These are phyloP conservation scores for Claviceps sp. DNA, from an alignment of 2,329 filamentous ascomycete species.

Conservation along the genomic window DNA sequence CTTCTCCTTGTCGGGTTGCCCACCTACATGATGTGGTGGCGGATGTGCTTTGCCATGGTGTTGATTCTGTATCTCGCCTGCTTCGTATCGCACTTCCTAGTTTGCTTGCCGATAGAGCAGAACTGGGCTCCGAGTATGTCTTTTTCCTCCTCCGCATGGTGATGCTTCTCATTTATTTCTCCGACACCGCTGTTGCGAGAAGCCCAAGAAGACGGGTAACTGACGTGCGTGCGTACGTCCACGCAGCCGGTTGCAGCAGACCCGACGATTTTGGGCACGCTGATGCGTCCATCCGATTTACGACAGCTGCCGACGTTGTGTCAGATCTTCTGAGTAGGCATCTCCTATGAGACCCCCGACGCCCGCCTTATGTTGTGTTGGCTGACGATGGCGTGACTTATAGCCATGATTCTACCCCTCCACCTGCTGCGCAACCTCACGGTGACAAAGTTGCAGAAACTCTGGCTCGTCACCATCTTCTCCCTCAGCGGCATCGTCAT, in stretches of 20 bases:
- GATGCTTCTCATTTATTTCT: background rate
- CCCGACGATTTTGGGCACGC: background rate
- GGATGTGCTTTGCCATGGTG: background rate
- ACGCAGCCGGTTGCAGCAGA: background rate
- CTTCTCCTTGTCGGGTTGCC: background rate
- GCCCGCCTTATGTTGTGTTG: background rate
- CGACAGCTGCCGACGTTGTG: background rate
- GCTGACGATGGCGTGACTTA: background rate
- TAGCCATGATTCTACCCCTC: background rate
- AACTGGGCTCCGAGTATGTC: background rate
- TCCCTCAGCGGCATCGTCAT: background rate
- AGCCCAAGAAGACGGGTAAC: background rate
- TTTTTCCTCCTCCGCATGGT: background rate
- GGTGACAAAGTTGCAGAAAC: background rate
- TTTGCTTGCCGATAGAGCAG: background rate
- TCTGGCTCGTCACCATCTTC: background rate
- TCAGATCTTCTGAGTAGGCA: background rate
- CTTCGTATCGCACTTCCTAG: background rate
- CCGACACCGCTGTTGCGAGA: background rate
- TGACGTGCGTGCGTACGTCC: background rate
- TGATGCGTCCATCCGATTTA: background rate
- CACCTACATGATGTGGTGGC: background rate
- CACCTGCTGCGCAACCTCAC: background rate
- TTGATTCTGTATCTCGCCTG: background rate
- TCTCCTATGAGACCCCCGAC: background rate